These are phyloP conservation scores for Cucurbita pepo DNA, from an alignment of 306 rosid genomes.

Conservation along the genomic window DNA sequence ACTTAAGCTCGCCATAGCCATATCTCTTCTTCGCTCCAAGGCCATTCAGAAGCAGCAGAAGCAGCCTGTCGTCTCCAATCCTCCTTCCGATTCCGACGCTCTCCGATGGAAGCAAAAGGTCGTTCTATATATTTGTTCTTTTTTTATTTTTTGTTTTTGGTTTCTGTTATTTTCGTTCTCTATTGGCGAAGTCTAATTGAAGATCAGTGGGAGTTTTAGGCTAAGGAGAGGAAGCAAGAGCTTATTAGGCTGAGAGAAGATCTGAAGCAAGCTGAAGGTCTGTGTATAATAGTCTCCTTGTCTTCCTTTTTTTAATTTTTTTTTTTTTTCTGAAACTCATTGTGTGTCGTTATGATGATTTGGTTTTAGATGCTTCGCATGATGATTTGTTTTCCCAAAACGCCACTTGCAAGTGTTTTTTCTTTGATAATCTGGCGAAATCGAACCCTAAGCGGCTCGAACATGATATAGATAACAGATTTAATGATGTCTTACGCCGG, in stretches of 20 bases:
- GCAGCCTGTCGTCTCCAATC: slow-evolving; percentile 2
- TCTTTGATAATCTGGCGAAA: slow-evolving; percentile 52
- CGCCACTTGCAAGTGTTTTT: slow-evolving; percentile 84
- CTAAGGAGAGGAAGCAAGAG: slow-evolving; percentile 83
- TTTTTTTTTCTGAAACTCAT: not conserved
- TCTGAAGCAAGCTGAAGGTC: slow-evolving; percentile 71
- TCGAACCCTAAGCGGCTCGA: slow-evolving; percentile 20
- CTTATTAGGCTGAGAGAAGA: slow-evolving; percentile 56
- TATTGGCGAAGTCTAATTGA: not conserved
- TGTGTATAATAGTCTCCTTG: slow-evolving; percentile 9
- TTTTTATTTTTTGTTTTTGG: not conserved
- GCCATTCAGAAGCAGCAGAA: slow-evolving; percentile 13
- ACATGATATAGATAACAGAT: slow-evolving; percentile 34
- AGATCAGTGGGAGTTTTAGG: slow-evolving; percentile 20
- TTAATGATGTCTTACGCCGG: slow-evolving; percentile 72
- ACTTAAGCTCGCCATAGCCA: slow-evolving; percentile 59
- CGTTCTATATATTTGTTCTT: not conserved
- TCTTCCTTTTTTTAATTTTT: not conserved
- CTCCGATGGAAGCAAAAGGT: slow-evolving; percentile 94
- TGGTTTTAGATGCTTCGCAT: slow-evolving; percentile 43
- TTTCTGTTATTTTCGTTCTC: not conserved
- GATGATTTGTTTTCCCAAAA: slow-evolving; percentile 54
- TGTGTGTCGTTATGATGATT: not conserved
- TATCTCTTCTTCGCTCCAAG: slow-evolving; percentile 65
- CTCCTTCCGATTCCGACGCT: slow-evolving; percentile 37